A percentile compares a stretch with the other conserved stretches of the same genome.
Evolutionary conservation across 805 yeast species (phyloP).

Genomic region (Candida succiphila): DNA sequence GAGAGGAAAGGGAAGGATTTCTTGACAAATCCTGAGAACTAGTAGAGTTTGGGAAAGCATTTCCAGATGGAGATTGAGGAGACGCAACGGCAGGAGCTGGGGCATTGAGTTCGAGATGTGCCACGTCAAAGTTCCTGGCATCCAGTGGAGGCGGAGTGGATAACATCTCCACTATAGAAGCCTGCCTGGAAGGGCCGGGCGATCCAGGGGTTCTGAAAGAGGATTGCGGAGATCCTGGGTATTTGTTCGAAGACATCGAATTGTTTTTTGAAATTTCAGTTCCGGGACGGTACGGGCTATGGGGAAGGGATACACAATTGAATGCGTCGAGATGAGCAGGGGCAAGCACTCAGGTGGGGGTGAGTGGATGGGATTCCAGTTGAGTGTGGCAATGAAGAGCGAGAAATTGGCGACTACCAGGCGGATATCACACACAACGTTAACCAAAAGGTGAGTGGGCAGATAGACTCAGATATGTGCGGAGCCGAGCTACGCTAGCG

Average conservation of each 20-base stretch:
- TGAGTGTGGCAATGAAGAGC: too few relatives aligned
- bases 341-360: neutral
- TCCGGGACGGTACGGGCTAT: neutral
- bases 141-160: slow-evolving; percentile 69
- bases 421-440: too few relatives aligned
- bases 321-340: neutral
- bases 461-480: too few relatives aligned
- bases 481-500: too few relatives aligned
- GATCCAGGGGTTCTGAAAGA: slow-evolving; percentile 26
- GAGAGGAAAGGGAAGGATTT: slow-evolving; percentile 26
- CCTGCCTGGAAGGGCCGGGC: slow-evolving; percentile 34
- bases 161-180: slow-evolving; percentile 66
- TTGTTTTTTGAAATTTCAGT: neutral
- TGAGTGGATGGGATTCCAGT: too few relatives aligned
- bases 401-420: too few relatives aligned
- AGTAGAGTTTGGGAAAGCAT: neutral
- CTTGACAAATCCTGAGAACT: slow-evolving; percentile 28
- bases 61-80: slow-evolving; percentile 1
- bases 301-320: neutral
- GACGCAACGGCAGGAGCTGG: slow-evolving; percentile 1
- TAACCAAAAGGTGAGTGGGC: too few relatives aligned
- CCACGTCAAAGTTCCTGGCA: slow-evolving; percentile 3
- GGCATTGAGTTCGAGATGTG: slow-evolving; percentile 6
- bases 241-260: slow-evolving; percentile 19
- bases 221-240: slow-evolving; percentile 26